A percentile compares a stretch with the other conserved stretches of the same genome.
Evolutionary conservation across 805 yeast genomes (phyloP).

Genomic region (Pichia exigua): DNA sequence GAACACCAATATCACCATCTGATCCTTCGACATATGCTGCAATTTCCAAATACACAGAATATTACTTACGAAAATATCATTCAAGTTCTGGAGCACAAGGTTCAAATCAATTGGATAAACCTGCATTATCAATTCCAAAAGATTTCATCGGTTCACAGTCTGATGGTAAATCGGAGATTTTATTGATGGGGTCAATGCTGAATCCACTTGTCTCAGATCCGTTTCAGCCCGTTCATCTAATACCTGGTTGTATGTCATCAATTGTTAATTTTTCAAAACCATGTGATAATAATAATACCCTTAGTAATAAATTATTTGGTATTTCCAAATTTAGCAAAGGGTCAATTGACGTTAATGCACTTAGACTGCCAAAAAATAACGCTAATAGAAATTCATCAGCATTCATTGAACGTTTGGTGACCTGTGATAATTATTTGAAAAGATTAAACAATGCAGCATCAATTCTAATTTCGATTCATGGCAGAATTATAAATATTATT

Average conservation of each 20-base stretch:
- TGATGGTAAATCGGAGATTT: constrained; percentile 27
- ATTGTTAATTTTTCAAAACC: constrained; percentile 18
- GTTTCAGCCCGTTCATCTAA: constrained; percentile 42
- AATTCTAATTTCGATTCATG: constrained; percentile 39
- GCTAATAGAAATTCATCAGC: constrained; percentile 27
- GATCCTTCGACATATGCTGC: constrained; percentile 48
- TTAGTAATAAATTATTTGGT: constrained; percentile 4
- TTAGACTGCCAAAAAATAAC: constrained; percentile 26
- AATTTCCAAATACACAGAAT: constrained; percentile 41
- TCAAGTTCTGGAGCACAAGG: constrained; percentile 29
- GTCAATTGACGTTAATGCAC: neutral
- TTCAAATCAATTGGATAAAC: constrained; percentile 35
- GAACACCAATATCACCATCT: constrained; percentile 30
- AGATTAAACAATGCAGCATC: constrained; percentile 23
- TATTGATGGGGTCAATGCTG: constrained; percentile 44
- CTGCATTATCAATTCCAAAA: constrained; percentile 26
- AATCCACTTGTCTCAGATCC: constrained; percentile 48
- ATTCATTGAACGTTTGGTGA: constrained; percentile 27
- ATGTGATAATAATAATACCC: neutral
- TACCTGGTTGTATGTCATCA: constrained; percentile 42
- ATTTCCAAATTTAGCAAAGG: constrained; percentile 1
- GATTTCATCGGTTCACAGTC: constrained; percentile 27
- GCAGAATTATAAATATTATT: constrained; percentile 41
- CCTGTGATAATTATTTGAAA: constrained; percentile 25
- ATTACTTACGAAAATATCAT: constrained; percentile 31